These are phyloP conservation scores for Juncus inflexus DNA, from an alignment of 176 grass and related monocot genomes.

Conservation along the genomic window DNA sequence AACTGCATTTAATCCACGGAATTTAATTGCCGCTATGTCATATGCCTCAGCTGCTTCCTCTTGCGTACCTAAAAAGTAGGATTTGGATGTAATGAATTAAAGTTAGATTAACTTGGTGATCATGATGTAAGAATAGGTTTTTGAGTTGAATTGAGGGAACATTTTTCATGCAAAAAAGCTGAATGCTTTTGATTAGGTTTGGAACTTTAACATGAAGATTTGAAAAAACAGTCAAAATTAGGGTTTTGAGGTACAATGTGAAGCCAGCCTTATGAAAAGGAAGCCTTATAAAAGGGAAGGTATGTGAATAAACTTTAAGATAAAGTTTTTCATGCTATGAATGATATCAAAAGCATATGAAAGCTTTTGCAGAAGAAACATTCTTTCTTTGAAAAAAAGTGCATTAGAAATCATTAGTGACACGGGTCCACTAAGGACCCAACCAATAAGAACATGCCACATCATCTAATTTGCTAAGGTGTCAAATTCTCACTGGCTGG, in stretches of 20 bases:
- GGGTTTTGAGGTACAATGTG: conserved; percentile 32
- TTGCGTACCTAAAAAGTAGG: conserved; percentile 54
- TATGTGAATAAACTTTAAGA: conserved; percentile 34
- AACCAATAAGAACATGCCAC: too few relatives aligned
- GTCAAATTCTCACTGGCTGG: too few relatives aligned
- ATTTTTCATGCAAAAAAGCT: conserved; percentile 23
- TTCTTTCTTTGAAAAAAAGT: conserved; percentile 44
- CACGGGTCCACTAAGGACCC: too few relatives aligned
- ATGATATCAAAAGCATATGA: conserved; percentile 43
- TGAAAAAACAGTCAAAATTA: conserved; percentile 39
- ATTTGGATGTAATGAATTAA: conserved; percentile 25
- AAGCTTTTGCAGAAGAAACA: conserved; percentile 39
- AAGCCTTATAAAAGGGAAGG: conserved; percentile 70
- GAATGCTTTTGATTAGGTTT: conserved; percentile 30
- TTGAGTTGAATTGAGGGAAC: too few relatives aligned
- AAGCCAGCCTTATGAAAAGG: conserved; percentile 78
- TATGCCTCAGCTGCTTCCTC: conserved; percentile 97
- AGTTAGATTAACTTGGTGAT: conserved; percentile 26
- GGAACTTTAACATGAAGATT: conserved; percentile 21
- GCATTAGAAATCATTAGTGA: too few relatives aligned
- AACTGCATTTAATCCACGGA: conserved; percentile 85
- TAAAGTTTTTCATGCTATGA: conserved; percentile 30
- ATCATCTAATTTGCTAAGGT: too few relatives aligned
- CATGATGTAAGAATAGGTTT: conserved; percentile 12
- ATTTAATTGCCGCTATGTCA: conserved; percentile 96